phyloP scores from a whole-genome alignment of 1,284 basidiomycete species.

The Cryptococcus sp. region DNA sequence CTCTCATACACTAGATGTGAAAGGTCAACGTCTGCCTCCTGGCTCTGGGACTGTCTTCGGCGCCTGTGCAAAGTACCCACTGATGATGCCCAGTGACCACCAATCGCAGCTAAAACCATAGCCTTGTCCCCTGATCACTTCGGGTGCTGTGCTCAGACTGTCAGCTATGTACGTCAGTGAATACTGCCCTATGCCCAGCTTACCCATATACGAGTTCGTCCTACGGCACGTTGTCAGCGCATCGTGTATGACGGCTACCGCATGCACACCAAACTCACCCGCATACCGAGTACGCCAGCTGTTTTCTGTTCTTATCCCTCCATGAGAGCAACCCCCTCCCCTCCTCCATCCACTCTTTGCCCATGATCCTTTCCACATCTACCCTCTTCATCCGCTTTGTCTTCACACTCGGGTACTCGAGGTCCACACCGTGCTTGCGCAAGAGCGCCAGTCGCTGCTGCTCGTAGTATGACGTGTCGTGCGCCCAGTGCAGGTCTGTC shows the following conservation, averaged over 20 bases:
- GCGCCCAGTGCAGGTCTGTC: slow-evolving; percentile 61
- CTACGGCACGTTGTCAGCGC: slow-evolving; percentile 7
- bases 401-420: slow-evolving; percentile 63
- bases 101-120: slow-evolving; percentile 95
- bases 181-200: background rate
- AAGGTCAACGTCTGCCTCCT: background rate
- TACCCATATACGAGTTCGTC: slow-evolving; percentile 86
- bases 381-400: slow-evolving; percentile 71
- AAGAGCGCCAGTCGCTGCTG: slow-evolving; percentile 84
- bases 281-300: slow-evolving; percentile 87
- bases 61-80: slow-evolving; percentile 54
- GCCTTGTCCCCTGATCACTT: slow-evolving; percentile 79
- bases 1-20: slow-evolving; percentile 57
- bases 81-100: slow-evolving; percentile 94
- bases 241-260: slow-evolving; percentile 36
- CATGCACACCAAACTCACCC: slow-evolving; percentile 54
- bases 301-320: slow-evolving; percentile 87
- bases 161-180: slow-evolving; percentile 22
- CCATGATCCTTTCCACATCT: slow-evolving; percentile 75
- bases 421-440: slow-evolving; percentile 89
- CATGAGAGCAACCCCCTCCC: slow-evolving; percentile 78
- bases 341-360: slow-evolving; percentile 62
- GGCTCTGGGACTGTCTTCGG: background rate
- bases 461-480: slow-evolving; percentile 92
- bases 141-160: slow-evolving; percentile 74